Evolutionary conservation across 2,329 filamentous ascomycete species (phyloP).

Genomic region (Arthrobotrys conoides): DNA sequence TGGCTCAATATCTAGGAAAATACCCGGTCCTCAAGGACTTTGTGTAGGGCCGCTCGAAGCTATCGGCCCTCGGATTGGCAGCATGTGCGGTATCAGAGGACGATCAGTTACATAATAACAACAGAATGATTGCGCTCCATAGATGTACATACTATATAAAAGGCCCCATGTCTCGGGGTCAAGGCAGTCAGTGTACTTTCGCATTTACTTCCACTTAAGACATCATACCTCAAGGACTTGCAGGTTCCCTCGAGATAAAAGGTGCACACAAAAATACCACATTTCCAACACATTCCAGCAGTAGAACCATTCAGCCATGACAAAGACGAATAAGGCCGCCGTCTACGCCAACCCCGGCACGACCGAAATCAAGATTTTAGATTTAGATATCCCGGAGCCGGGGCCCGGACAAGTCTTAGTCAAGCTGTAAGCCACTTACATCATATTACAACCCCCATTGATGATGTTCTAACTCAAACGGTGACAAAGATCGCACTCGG

Average conservation of each 20-base stretch:
- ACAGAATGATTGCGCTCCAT: neutral
- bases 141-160: neutral
- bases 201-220: too few relatives aligned
- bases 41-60: neutral
- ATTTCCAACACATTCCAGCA: constrained; percentile 17
- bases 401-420: constrained; percentile 63
- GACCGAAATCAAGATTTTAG: constrained; percentile 64
- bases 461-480: neutral
- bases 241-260: too few relatives aligned
- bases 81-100: neutral
- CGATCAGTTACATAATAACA: neutral
- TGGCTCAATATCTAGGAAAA: constrained; percentile 37
- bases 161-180: neutral
- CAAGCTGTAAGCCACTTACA: constrained; percentile 61
- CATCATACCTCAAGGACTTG: too few relatives aligned
- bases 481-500: constrained; percentile 43
- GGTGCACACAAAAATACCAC: constrained; percentile 39
- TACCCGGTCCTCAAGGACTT: neutral
- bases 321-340: constrained; percentile 61
- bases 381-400: constrained; percentile 63
- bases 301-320: constrained; percentile 1
- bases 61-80: neutral
- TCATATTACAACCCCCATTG: neutral
- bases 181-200: neutral
- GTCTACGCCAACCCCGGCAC: constrained; percentile 64